These are phyloP conservation scores for Rhodomyrtus tomentosa DNA, from an alignment of 345 rosid genomes.

Conservation along the genomic window DNA sequence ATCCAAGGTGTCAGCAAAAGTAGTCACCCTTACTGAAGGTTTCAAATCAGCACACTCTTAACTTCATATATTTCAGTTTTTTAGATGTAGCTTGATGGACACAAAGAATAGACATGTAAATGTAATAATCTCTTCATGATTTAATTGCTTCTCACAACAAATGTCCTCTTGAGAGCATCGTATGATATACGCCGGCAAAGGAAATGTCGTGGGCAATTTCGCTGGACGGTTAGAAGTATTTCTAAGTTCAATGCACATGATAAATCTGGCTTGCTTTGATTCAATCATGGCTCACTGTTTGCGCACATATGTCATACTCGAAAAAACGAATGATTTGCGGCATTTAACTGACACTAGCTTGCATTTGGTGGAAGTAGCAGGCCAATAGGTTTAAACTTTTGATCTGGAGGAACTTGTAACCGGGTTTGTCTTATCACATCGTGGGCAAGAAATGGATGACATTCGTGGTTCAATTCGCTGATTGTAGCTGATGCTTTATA, in stretches of 20 bases:
- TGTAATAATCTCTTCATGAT: background rate
- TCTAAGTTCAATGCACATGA: background rate
- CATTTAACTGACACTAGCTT: background rate
- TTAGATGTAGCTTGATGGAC: background rate
- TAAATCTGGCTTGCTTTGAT: background rate
- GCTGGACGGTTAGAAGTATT: background rate
- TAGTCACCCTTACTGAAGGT: constrained; percentile 86
- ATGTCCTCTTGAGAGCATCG: background rate
- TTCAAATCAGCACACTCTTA: constrained; percentile 60
- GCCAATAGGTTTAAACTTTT: background rate
- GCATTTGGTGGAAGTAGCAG: background rate
- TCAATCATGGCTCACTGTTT: background rate
- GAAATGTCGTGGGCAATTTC: background rate
- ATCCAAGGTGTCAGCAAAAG: constrained; percentile 70
- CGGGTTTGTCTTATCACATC: background rate
- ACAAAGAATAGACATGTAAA: background rate
- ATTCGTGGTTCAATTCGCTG: background rate
- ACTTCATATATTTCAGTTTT: background rate
- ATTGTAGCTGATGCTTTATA: background rate
- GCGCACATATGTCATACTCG: background rate
- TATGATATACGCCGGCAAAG: background rate
- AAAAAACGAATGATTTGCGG: background rate
- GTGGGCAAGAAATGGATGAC: background rate
- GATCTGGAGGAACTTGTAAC: background rate
- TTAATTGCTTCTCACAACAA: background rate